Evolutionary conservation across 2,329 filamentous ascomycete species (phyloP), one percentile per base, ranked within the genome.

Genomic region (Aspergillus sp.): DNA sequence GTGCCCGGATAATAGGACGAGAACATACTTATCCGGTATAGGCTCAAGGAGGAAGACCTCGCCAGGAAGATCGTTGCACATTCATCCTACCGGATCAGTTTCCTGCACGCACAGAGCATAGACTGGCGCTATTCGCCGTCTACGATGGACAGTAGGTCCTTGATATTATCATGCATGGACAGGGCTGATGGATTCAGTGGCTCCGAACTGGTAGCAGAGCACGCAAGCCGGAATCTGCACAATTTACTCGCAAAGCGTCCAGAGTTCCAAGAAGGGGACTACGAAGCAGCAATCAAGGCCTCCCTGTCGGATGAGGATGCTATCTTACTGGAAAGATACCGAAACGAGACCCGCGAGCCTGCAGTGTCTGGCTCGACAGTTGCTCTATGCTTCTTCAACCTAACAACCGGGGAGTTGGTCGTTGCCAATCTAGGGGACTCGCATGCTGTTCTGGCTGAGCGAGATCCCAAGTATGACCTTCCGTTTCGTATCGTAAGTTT

Each of bases 371-470:
- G 65, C 5, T 65, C 65, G 2, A 68, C 65, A 5, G 62, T 62
- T 5, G 63, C 64, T 5, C n/a, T 67, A 20, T 65, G 62, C 46
- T 53, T 67, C 23, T 47, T 66, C 35, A 65, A 68, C 45, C 47
- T 67, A 41, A 62, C 58, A 2, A 54, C 55, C 44, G 63, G 63
- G 4, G 55, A 67, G 13, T 41, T 67, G 46, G 45, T 66, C 3
- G 59, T 65, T 37, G 63, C 60, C 19, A 68, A 66, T 44, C 52
- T 68, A 7, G 65, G 65, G 10, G 65, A 68, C 50, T 67, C 65
- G 41, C 64, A 66, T 55, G 61, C 65, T 43, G 54, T 66, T 19
- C 45, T 67, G 17, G 65, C 61, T 3, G 60, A 67, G 48, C 56
- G 60, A n/a, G 57, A 61, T 43, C 53, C 50, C n/a, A 51, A 47